phyloP scores from a whole-genome alignment of 2,329 filamentous ascomycete species.

The Pseudopithomyces maydicus region DNA sequence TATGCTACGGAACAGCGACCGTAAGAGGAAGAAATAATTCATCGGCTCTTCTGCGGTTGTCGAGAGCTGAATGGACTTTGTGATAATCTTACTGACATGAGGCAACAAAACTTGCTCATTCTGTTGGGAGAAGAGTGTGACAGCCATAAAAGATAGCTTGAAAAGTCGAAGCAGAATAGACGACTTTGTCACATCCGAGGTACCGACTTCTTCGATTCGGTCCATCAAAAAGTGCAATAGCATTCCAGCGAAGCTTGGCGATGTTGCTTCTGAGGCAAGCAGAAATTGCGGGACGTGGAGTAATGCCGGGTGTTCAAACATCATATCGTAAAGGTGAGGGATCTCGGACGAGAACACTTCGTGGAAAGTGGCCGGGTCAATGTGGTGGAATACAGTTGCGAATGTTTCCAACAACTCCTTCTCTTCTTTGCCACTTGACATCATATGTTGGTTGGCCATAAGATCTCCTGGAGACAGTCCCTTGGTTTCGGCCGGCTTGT shows the following conservation, averaged over 20 bases:
- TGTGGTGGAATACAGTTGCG: conserved; percentile 96
- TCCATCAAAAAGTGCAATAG: conserved; percentile 97
- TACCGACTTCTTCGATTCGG: conserved; percentile 92
- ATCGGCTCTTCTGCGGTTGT: conserved; percentile 96
- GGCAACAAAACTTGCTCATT: conserved; percentile 96
- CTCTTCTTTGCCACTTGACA: conserved; percentile 92
- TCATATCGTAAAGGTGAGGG: conserved; percentile 94
- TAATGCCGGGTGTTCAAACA: conserved; percentile 93
- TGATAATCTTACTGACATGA: conserved; percentile 96
- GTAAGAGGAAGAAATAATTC: conserved; percentile 94
- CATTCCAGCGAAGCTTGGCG: conserved; percentile 97
- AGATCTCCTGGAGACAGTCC: conserved; percentile 86
- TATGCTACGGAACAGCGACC: conserved; percentile 94
- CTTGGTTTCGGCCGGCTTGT: conserved; percentile 75
- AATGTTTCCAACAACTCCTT: conserved; percentile 98
- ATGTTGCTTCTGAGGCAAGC: conserved; percentile 97
- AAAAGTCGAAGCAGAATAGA: conserved; percentile 92
- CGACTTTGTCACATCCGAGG: conserved; percentile 87
- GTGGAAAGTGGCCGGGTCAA: conserved; percentile 97
- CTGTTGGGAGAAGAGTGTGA: conserved; percentile 90
- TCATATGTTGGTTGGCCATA: conserved; percentile 93
- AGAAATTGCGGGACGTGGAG: conserved; percentile 98
- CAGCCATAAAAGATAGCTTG: conserved; percentile 98
- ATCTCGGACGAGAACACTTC: conserved; percentile 99
- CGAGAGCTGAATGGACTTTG: conserved; percentile 93